These are phyloP conservation scores for Flaveria ramosissima DNA, from an alignment of 129 eudicot species.

Conservation along the genomic window DNA sequence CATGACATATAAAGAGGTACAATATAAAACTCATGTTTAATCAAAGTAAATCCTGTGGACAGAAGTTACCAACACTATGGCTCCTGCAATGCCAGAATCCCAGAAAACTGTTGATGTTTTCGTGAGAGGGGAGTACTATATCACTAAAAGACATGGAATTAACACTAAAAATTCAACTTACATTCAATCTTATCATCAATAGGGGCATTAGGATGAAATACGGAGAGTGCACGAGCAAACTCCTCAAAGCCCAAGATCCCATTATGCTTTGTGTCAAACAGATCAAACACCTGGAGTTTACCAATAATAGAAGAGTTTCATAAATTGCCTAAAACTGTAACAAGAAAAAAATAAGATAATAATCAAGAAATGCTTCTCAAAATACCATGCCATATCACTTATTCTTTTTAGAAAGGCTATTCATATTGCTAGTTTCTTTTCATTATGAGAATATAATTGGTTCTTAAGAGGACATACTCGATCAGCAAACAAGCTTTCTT, in stretches of 20 bases:
- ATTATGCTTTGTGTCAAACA: conserved; percentile 93
- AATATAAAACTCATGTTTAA: background rate
- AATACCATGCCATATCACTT: background rate
- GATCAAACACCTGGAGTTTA: conserved; percentile 71
- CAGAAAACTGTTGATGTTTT: background rate
- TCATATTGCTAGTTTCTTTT: background rate
- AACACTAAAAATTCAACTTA: conserved; percentile 33
- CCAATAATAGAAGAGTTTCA: background rate
- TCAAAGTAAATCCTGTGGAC: background rate
- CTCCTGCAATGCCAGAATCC: conserved; percentile 1
- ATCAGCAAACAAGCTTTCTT: conserved; percentile 91
- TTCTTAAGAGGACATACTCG: conserved; percentile 48
- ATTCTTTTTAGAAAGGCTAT: background rate
- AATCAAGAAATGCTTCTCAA: conserved; percentile 13
- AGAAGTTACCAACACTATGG: background rate
- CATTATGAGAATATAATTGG: conserved; percentile 12
- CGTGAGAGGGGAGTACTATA: background rate
- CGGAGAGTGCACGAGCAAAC: conserved; percentile 94
- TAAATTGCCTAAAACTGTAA: background rate
- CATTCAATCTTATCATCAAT: conserved; percentile 93
- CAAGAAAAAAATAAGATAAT: background rate
- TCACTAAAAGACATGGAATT: background rate
- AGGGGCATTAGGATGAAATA: conserved; percentile 94
- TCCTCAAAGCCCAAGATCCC: conserved; percentile 87
- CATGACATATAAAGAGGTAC: conserved; percentile 2